phyloP scores from a whole-genome alignment of 2,329 filamentous ascomycete species.

The Exophiala spinifera region DNA sequence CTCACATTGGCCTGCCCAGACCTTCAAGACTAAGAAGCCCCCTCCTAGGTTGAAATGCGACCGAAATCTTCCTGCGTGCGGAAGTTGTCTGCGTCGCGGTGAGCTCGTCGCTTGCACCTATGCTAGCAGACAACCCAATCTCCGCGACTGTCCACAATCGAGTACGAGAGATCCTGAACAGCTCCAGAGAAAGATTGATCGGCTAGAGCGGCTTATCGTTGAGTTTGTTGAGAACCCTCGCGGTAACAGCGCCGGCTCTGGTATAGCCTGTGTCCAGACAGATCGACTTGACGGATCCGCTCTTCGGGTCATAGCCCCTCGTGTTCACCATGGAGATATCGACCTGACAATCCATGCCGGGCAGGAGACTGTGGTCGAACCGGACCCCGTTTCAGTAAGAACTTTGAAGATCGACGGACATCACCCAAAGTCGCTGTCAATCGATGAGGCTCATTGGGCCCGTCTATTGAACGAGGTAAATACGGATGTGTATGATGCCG shows the following conservation, averaged over 20 bases:
- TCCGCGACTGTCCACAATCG: conserved; percentile 46
- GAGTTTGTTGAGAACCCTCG: conserved; percentile 86
- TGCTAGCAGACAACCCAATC: conserved; percentile 68
- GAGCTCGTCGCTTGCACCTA: conserved; percentile 81
- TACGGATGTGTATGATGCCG: conserved; percentile 54
- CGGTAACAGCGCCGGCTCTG: conserved; percentile 50
- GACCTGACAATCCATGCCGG: no score
- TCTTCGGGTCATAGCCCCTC: conserved; percentile 20
- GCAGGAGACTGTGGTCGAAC: no score
- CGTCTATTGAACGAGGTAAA: conserved; percentile 75
- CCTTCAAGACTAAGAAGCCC: neutral
- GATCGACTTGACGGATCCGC: no score
- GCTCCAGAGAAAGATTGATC: conserved; percentile 83
- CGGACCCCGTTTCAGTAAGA: no score
- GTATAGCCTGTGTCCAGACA: neutral
- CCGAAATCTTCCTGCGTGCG: conserved; percentile 73
- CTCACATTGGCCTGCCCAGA: neutral
- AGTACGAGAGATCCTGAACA: conserved; percentile 75
- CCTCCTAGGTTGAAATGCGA: conserved; percentile 73
- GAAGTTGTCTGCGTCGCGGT: conserved; percentile 87
- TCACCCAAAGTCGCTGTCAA: conserved; percentile 70
- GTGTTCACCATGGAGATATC: no score
- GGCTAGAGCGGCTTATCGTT: conserved; percentile 84
- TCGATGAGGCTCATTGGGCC: conserved; percentile 80
- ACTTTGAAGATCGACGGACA: conserved; percentile 42